Evolutionary conservation across 768 basidiomycete genomes (phyloP), one percentile per base, ranked within the genome.

Genomic region (Lentinula raphanica): DNA sequence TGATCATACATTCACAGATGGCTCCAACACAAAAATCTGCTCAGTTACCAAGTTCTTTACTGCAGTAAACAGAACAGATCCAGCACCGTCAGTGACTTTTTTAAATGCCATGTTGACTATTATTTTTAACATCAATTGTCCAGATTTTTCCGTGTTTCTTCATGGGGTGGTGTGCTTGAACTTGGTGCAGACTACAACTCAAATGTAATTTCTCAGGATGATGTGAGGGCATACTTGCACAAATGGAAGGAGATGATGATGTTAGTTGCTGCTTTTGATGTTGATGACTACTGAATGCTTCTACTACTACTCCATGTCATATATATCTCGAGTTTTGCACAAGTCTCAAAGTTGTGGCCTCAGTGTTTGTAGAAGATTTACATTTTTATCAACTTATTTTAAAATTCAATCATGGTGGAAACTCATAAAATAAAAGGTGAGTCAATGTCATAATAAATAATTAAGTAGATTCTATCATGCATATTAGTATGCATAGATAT

Each of bases 171-270:
- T 2, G 27, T 54, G 7, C 53, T 69, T 21, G 61, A 62, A 13
- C 60, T 69, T 27, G 62, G 63, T n/a, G 65, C 63, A 9, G 69
- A 69, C 53, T 67, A 50, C 50, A 71, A 71, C 46, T 60, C 31
- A 19, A 66, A 63, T 17, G 11, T 58, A 15, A 50, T 63, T n/a
- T 54, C 58, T 1, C 29, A 31, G 19, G 59, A 58, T 5, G 61
- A 59, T 4, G 62, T 58, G 7, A 42, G 40, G 23, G 45, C 8
- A 9, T 60, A 66, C 25, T 23, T 65, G 46, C 49, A 31, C 3
- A 64, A 60, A 35, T 62, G 73, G 74, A 48, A 40, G 35, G 51
- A 56, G 2, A 46, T 56, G 8, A 56, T 59, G 42, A 19, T 40
- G 23, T 28, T 60, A 12, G 35, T 59, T 28, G 49, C 23, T 45